Base-by-base conservation (phyloP, 2,329 filamentous ascomycete genomes). In the Botrytis sinoallii region DNA sequence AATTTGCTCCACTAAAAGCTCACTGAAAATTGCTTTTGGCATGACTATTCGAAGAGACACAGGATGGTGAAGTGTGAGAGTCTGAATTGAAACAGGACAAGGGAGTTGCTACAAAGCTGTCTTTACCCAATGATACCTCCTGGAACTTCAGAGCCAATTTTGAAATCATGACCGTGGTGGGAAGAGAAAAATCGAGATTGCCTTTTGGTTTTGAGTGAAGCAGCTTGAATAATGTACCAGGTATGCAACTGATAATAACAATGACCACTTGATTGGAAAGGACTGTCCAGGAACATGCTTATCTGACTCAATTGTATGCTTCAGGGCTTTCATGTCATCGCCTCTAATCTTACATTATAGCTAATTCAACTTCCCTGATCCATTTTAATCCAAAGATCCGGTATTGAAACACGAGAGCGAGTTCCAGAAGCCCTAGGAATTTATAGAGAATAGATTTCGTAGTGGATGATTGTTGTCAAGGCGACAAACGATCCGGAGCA, bases 31-130 rank as follows among this genome's bases (percentile, higher is more conserved):
- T 64, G 14, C 16, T 40, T 61, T 40, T n/a, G 35, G 12, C 16
- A n/a, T 20, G 22, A 42, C 3, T 10, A n/a, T 5, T 4, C 1
- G 3, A 18, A 9, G 7, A 18, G 7, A 29, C 8, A n/a, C 6
- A 63, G 3, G 8, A 42, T 1, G 8, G n/a, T n/a, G 38, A 29
- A 42, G 25, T 8, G 38, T 18, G 22, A 9, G 14, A 40, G 22
- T n/a, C 20, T 63, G 22, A n/a, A 63, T 25, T 40, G 57, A 38
- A 25, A 25, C 10, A 10, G 20, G 32, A 12, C 2, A 35, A 7
- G 22, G 57, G 12, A 63, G 60, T 35, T 25, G 1, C 22, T 38
- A 40, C 35, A 25, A 12, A 63, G 12, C 25, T 52, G 20, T 52
- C 22, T 22, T 4, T 38, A 40, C 12, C 5, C 22, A 22, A 67